Conservation (phyloP, 352 stramenopile species). For the Pythium insidiosum region DNA sequence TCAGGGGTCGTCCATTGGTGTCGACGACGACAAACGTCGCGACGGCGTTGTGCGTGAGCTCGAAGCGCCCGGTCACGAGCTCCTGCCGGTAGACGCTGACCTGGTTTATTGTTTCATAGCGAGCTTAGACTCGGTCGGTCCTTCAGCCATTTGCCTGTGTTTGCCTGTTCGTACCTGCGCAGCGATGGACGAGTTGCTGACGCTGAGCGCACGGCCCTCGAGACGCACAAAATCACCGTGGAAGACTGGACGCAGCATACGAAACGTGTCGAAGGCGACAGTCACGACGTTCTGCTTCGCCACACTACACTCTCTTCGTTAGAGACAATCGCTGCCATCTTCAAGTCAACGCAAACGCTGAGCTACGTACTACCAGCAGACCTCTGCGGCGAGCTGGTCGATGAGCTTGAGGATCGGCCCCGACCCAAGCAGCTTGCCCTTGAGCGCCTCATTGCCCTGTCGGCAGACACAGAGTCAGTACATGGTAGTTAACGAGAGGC, state of each 20-base stretch:
- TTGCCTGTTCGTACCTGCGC: slow-evolving; percentile 29
- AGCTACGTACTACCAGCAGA: too few relatives aligned
- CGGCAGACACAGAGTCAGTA: background rate
- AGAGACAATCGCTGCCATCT: too few relatives aligned
- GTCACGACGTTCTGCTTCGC: slow-evolving; percentile 24
- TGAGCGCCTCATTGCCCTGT: slow-evolving; percentile 38
- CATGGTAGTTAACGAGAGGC: too few relatives aligned
- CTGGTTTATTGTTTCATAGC: too few relatives aligned
- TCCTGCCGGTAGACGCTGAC: slow-evolving; percentile 34
- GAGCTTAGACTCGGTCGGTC: too few relatives aligned
- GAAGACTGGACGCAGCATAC: slow-evolving; percentile 22
- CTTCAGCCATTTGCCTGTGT: too few relatives aligned
- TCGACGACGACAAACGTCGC: slow-evolving; percentile 32
- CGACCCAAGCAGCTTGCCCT: slow-evolving; percentile 36
- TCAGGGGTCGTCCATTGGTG: slow-evolving; percentile 7
- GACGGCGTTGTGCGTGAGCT: slow-evolving; percentile 36
- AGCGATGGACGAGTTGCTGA: slow-evolving; percentile 30
- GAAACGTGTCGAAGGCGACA: slow-evolving; percentile 39
- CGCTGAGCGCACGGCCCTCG: slow-evolving; percentile 25
- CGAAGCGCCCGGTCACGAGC: slow-evolving; percentile 20
- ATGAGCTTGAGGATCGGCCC: slow-evolving; percentile 44
- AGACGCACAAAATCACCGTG: slow-evolving; percentile 35
- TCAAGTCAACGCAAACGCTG: too few relatives aligned
- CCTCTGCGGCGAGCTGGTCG: slow-evolving; percentile 28
- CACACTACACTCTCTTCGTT: too few relatives aligned